These are phyloP conservation scores for Myxozyma geophila DNA, from an alignment of 805 yeast species.

Conservation along the genomic window DNA sequence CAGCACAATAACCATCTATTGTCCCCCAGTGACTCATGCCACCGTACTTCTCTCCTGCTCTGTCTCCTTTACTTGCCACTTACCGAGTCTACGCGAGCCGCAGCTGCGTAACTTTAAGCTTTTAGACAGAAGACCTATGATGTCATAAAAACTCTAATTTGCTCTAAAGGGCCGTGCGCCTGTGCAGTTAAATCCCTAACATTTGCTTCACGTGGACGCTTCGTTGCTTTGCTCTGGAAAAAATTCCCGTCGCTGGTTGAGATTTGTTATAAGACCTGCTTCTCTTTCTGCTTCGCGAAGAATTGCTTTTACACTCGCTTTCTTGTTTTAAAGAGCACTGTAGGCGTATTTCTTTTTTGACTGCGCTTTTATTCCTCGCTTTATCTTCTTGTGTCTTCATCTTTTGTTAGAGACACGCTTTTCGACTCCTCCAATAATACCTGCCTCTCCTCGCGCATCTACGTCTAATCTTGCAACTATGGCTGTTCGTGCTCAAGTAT, in stretches of 20 bases:
- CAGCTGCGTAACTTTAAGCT: neutral
- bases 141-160: neutral
- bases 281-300: neutral
- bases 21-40: neutral
- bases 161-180: neutral
- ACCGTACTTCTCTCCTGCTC: too few relatives aligned
- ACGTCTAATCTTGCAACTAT: conserved; percentile 22
- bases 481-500: conserved; percentile 46
- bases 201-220: neutral
- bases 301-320: neutral
- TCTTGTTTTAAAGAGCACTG: neutral
- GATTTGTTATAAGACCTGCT: neutral
- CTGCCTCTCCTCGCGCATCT: neutral
- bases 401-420: neutral
- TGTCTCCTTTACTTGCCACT: neutral
- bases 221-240: neutral
- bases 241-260: conserved; percentile 2
- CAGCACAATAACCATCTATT: too few relatives aligned
- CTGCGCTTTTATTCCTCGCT: neutral
- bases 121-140: neutral
- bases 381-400: neutral
- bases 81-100: neutral
- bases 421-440: neutral
- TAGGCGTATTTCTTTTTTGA: neutral
- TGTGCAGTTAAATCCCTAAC: conserved; percentile 2